Percentiles rank a stretch among this genome's conserved stretches.
These are phyloP conservation scores for Colletotrichum cordylinicola DNA, from an alignment of 2,329 filamentous ascomycete species.

Conservation along the genomic window DNA sequence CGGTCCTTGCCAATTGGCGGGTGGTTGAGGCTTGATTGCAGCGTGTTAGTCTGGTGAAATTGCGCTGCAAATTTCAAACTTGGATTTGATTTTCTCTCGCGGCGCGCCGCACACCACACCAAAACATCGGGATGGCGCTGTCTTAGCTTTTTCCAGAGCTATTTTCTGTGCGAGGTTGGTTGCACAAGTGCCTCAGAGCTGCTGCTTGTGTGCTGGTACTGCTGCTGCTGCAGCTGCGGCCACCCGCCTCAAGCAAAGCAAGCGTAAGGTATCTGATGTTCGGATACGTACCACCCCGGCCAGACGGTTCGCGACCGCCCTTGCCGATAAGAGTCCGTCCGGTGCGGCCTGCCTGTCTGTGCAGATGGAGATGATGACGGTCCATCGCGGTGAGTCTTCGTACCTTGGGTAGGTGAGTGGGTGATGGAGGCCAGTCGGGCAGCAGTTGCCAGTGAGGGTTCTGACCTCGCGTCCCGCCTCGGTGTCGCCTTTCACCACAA, in stretches of 20 bases:
- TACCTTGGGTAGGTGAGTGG: neutral
- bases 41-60: neutral
- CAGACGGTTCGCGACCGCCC: neutral
- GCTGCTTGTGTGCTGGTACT: neutral
- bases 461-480: neutral
- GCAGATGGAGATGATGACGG: neutral
- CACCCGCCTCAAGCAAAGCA: neutral
- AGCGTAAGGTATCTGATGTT: neutral
- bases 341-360: neutral
- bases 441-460: neutral
- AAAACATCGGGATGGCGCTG: neutral
- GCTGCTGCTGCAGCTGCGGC: neutral
- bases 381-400: neutral
- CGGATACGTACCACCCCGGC: neutral
- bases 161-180: neutral
- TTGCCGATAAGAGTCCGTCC: constrained; percentile 7
- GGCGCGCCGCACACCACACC: neutral
- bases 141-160: neutral
- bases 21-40: neutral
- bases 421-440: neutral
- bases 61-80: neutral
- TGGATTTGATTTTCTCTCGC: neutral
- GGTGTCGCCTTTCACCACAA: neutral
- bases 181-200: neutral
- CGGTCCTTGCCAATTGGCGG: neutral